Evolutionary conservation across 2,329 filamentous ascomycete genomes (phyloP).

Genomic region (Phialemonium atrogriseum): DNA sequence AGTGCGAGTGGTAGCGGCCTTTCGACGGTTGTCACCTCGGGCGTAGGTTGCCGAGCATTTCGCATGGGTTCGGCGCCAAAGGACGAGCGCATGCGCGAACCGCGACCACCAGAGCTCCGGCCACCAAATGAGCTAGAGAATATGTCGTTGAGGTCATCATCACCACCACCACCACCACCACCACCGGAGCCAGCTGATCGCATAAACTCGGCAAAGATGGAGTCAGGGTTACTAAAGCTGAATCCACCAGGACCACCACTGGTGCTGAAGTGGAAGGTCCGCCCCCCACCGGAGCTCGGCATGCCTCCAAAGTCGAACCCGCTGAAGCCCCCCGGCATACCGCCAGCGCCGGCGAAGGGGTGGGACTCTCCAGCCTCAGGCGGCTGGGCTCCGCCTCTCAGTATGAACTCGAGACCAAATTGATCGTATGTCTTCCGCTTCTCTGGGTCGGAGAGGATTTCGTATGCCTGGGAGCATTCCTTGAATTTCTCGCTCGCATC

Average conservation of each 20-base stretch:
- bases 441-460: conserved; percentile 93
- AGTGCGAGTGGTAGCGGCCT: conserved; percentile 71
- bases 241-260: conserved; percentile 56
- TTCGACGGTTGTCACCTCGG: conserved; percentile 87
- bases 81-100: conserved; percentile 32
- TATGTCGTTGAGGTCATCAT: conserved; percentile 45
- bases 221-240: conserved; percentile 73
- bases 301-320: conserved; percentile 27
- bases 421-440: conserved; percentile 95
- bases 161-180: conserved; percentile 34
- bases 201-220: conserved; percentile 80
- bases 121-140: conserved; percentile 41
- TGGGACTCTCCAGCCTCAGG: conserved; percentile 53
- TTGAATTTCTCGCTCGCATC: conserved; percentile 91
- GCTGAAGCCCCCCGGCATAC: conserved; percentile 31
- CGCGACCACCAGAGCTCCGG: conserved; percentile 30
- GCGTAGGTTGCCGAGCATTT: conserved; percentile 47
- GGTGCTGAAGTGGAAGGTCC: conserved; percentile 59
- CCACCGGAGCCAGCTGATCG: conserved; percentile 43
- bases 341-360: conserved; percentile 50
- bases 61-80: conserved; percentile 23
- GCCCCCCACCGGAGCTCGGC: conserved; percentile 32
- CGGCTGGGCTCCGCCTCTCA: conserved; percentile 66
- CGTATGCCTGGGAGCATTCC: conserved; percentile 94
- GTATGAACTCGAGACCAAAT: conserved; percentile 86